These are phyloP conservation scores for Cladophialophora carrionii DNA, from an alignment of 2,329 filamentous ascomycete genomes.

Conservation along the genomic window DNA sequence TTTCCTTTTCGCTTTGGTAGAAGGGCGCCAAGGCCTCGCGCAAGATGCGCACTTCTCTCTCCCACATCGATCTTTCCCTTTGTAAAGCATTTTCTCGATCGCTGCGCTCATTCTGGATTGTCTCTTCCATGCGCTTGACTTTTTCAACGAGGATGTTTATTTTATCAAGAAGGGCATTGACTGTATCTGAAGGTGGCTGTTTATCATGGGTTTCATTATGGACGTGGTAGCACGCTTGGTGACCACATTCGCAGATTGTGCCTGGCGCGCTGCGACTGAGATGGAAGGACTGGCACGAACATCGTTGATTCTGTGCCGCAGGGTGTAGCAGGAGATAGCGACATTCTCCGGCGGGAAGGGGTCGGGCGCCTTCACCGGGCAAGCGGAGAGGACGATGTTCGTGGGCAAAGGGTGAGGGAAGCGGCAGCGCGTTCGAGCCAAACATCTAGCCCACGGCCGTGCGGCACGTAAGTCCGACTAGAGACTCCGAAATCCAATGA, in stretches of 20 bases:
- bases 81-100: slow-evolving; percentile 36
- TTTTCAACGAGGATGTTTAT: slow-evolving; percentile 36
- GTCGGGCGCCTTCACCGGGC: slow-evolving; percentile 33
- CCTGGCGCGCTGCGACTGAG: slow-evolving; percentile 44
- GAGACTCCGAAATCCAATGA: not conserved
- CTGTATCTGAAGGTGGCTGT: slow-evolving; percentile 18
- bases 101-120: slow-evolving; percentile 38
- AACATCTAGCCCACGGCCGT: slow-evolving; percentile 37
- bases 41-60: slow-evolving; percentile 40
- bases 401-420: slow-evolving; percentile 33
- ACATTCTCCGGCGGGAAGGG: slow-evolving; percentile 42
- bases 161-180: slow-evolving; percentile 29
- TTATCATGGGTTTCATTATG: slow-evolving; percentile 20
- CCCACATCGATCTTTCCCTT: slow-evolving; percentile 39
- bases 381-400: slow-evolving; percentile 37
- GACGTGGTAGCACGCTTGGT: slow-evolving; percentile 53
- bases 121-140: slow-evolving; percentile 39
- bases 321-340: slow-evolving; percentile 41
- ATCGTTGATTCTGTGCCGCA: slow-evolving; percentile 43
- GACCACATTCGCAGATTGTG: slow-evolving; percentile 52
- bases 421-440: slow-evolving; percentile 34
- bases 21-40: slow-evolving; percentile 41
- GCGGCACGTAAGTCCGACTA: slow-evolving; percentile 10
- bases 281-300: slow-evolving; percentile 51
- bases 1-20: slow-evolving; percentile 40